These are phyloP conservation scores for Canariomyces notabilis DNA, from an alignment of 2,329 filamentous ascomycete species.

Conservation along the genomic window DNA sequence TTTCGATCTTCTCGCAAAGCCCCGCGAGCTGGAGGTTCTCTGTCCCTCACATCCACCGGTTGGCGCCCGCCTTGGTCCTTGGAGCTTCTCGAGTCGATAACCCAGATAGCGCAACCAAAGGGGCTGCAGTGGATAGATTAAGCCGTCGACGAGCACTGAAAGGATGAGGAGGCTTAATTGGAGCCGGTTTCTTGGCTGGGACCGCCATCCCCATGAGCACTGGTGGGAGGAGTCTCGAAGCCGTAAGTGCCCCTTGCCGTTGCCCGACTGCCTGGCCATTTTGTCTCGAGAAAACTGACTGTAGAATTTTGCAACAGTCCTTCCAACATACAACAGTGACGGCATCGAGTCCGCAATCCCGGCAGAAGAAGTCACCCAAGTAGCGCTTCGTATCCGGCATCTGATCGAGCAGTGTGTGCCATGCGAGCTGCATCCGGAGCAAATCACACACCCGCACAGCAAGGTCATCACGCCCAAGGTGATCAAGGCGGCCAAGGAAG, in stretches of 20 bases:
- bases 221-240: slow-evolving; percentile 30
- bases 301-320: slow-evolving; percentile 43
- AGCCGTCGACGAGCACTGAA: slow-evolving; percentile 16
- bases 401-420: slow-evolving; percentile 85
- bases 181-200: slow-evolving; percentile 31
- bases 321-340: slow-evolving; percentile 58
- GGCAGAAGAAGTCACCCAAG: slow-evolving; percentile 76
- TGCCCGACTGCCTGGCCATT: background rate
- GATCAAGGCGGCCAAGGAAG: slow-evolving; percentile 72
- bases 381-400: slow-evolving; percentile 84
- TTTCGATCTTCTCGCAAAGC: no score
- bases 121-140: background rate
- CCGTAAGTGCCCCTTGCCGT: slow-evolving; percentile 21
- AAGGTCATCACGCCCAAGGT: slow-evolving; percentile 77
- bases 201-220: slow-evolving; percentile 26
- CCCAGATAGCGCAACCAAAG: background rate
- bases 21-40: no score
- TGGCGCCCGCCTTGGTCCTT: no score
- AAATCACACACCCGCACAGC: slow-evolving; percentile 76
- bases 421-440: slow-evolving; percentile 75
- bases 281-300: slow-evolving; percentile 7
- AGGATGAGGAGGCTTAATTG: slow-evolving; percentile 27
- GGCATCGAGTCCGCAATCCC: slow-evolving; percentile 62
- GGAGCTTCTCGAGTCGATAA: slow-evolving; percentile 1
- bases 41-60: no score